phyloP scores from a whole-genome alignment of 495 filamentous ascomycete species.

The Halenospora varia region DNA sequence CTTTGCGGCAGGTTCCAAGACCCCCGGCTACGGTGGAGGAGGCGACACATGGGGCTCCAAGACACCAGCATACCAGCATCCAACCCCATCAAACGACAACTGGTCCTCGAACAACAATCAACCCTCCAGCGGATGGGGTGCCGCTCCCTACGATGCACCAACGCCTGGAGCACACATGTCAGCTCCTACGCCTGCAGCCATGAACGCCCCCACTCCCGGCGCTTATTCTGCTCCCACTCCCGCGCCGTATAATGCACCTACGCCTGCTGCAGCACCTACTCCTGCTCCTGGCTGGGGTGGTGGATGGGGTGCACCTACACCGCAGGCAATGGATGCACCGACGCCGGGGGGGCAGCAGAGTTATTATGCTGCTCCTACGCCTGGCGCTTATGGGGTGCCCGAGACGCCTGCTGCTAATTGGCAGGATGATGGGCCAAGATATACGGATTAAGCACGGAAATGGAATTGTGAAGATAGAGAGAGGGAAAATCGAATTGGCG shows the following conservation, averaged over 20 bases:
- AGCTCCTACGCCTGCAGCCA: constrained; percentile 68
- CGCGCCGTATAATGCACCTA: constrained; percentile 38
- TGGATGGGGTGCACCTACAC: constrained; percentile 53
- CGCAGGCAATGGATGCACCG: constrained; percentile 59
- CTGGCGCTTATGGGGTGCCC: constrained; percentile 63
- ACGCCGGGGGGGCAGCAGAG: constrained; percentile 46
- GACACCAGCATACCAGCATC: constrained; percentile 60
- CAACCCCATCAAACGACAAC: constrained; percentile 25
- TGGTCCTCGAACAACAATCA: constrained; percentile 33
- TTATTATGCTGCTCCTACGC: constrained; percentile 72
- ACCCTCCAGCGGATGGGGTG: constrained; percentile 43
- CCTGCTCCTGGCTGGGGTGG: constrained; percentile 33
- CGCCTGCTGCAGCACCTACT: constrained; percentile 31
- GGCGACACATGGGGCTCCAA: constrained; percentile 69
- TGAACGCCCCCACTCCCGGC: constrained; percentile 78
- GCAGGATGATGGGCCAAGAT: constrained; percentile 55
- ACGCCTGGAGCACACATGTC: constrained; percentile 67
- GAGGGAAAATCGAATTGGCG: too few relatives aligned
- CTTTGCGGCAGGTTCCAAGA: constrained; percentile 56
- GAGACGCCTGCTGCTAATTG: constrained; percentile 73
- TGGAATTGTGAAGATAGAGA: too few relatives aligned
- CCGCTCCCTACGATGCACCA: constrained; percentile 40
- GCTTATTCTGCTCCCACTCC: constrained; percentile 62
- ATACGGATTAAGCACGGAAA: constrained; percentile 37
- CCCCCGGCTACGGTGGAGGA: constrained; percentile 55